phyloP scores from a whole-genome alignment of 1,284 basidiomycete genomes.

The Wolfiporia cocos region DNA sequence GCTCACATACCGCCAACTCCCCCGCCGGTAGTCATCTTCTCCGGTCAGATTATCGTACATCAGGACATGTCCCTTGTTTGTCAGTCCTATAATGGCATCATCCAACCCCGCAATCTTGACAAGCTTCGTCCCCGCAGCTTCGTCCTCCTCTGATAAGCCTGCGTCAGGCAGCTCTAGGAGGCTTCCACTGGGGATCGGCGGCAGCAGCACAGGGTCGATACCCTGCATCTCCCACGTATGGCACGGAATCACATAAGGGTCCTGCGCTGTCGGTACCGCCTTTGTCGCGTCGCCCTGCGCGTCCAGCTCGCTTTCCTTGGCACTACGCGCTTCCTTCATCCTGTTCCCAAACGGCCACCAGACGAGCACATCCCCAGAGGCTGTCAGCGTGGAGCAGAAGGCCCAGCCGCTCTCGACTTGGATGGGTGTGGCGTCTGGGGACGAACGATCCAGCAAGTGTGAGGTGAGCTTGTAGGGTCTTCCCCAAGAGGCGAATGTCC shows the following conservation, averaged over 20 bases:
- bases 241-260: conserved; percentile 45
- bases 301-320: conserved; percentile 42
- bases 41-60: conserved; percentile 42
- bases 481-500: conserved; percentile 72
- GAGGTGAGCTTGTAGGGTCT: conserved; percentile 61
- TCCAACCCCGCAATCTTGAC: conserved; percentile 75
- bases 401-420: conserved; percentile 83
- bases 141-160: conserved; percentile 22
- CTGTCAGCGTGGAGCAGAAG: conserved; percentile 65
- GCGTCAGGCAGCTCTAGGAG: conserved; percentile 42
- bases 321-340: conserved; percentile 32
- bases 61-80: conserved; percentile 72
- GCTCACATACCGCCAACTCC: conserved; percentile 71
- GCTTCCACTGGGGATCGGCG: conserved; percentile 19
- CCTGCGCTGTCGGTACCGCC: conserved; percentile 28
- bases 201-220: conserved; percentile 45
- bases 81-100: conserved; percentile 64
- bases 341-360: conserved; percentile 65
- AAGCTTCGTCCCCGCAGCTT: conserved; percentile 39
- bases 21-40: conserved; percentile 31
- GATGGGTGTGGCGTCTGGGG: conserved; percentile 42
- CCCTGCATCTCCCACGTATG: conserved; percentile 41
- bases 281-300: conserved; percentile 22
- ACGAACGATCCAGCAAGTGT: conserved; percentile 36
- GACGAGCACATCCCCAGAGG: conserved; percentile 63